Base-by-base conservation (phyloP, 768 basidiomycete species). In the Collybiopsis confluens region DNA sequence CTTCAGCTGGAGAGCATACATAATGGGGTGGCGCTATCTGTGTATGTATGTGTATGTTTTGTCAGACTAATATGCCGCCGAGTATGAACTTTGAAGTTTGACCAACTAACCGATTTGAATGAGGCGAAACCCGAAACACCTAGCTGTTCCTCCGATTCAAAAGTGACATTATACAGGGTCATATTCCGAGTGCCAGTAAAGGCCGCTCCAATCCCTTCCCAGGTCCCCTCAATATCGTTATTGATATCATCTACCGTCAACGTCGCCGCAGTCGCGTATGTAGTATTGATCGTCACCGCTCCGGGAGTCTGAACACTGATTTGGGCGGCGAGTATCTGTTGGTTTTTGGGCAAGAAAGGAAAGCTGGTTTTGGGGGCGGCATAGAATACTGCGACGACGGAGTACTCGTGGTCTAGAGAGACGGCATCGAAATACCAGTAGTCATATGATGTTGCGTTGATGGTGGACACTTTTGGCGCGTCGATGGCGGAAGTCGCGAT, bases 381-480 rank as follows among this genome's bases (percentile, higher is more conserved):
- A 37, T 54, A 62, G 45, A 62, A 62, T 1, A 44, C 49, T 24
- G 58, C 53, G 30, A 56, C 56, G 13, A 58, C 55, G 5, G 61
- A 59, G 42, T 33, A 21, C 10, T 30, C 26, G n/a, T 56, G 51
- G 30, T 59, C 56, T 42, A 38, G 21, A 37, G 60, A 57, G 9
- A 59, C 58, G n/a, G 49, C 60, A 44, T 61, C 60, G n/a, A 59
- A 61, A 43, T 61, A 61, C 59, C 59, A 61, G 57, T 57, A 61
- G 36, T 61, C 59, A 30, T 54, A 61, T 11, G 48, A 45, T 3
- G 57, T 48, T 1, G 16, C 43, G 38, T 61, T 61, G 21, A 61
- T 47, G 2, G 54, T 57, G 2, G 48, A 20, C 16, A 42, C 21
- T 37, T 61, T 58, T 16, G 59, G 57, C 0, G 41, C 59, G 30